A percentile compares a stretch with the other conserved stretches of the same genome.
Conservation (phyloP, 1,284 basidiomycete species). For the Apiotrichum domesticum region DNA sequence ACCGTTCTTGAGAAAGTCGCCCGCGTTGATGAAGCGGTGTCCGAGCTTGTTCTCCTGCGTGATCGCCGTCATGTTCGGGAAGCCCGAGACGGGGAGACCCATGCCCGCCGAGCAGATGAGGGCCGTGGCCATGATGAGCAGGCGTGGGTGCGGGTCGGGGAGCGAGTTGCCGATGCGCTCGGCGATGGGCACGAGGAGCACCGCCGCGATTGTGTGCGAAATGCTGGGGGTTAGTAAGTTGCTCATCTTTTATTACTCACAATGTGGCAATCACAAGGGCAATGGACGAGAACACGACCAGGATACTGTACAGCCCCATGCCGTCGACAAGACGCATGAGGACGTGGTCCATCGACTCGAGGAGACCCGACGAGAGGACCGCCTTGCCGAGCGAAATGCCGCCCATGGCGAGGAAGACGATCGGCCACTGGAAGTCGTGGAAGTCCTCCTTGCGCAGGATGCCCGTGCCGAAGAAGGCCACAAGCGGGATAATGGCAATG, state of each 20-base stretch:
- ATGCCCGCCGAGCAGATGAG: constrained; percentile 92
- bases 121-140: constrained; percentile 83
- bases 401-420: constrained; percentile 94
- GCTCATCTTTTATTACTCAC: constrained; percentile 23
- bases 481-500: constrained; percentile 87
- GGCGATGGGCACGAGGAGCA: constrained; percentile 92
- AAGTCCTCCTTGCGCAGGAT: constrained; percentile 95
- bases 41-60: constrained; percentile 95
- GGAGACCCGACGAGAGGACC: constrained; percentile 80
- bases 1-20: constrained; percentile 90
- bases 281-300: constrained; percentile 73
- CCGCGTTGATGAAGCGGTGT: constrained; percentile 72
- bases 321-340: constrained; percentile 70
- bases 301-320: constrained; percentile 69
- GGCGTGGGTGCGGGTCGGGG: constrained; percentile 60
- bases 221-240: constrained; percentile 49
- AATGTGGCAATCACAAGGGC: constrained; percentile 67
- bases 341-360: constrained; percentile 66
- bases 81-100: constrained; percentile 96
- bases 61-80: constrained; percentile 92
- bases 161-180: constrained; percentile 78
- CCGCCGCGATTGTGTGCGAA: constrained; percentile 93
- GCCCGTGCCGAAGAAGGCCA: constrained; percentile 91
- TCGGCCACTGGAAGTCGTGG: constrained; percentile 88
- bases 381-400: constrained; percentile 95